These are phyloP conservation scores for Colletotrichum eremochloae DNA, from an alignment of 2,329 filamentous ascomycete species.

Conservation along the genomic window DNA sequence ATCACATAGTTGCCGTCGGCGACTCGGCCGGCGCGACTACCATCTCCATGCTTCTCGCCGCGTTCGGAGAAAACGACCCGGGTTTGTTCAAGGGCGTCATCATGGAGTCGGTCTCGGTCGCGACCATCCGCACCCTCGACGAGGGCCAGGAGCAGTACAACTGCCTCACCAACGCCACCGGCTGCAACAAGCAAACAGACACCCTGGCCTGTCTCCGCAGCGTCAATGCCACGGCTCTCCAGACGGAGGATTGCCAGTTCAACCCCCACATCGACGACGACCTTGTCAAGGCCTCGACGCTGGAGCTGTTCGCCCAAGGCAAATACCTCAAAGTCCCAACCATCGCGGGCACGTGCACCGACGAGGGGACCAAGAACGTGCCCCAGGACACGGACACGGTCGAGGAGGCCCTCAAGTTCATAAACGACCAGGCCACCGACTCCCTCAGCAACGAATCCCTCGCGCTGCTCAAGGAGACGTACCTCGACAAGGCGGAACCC, in stretches of 20 bases:
- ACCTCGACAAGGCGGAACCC: slow-evolving; percentile 52
- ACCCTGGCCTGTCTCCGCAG: slow-evolving; percentile 59
- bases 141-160: slow-evolving; percentile 65
- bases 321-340: slow-evolving; percentile 67
- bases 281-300: slow-evolving; percentile 64
- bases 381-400: slow-evolving; percentile 49
- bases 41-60: slow-evolving; percentile 73
- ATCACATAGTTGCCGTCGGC: slow-evolving; percentile 77
- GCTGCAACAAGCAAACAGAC: slow-evolving; percentile 57
- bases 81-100: slow-evolving; percentile 65
- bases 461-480: slow-evolving; percentile 50
- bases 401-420: slow-evolving; percentile 50
- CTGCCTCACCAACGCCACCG: slow-evolving; percentile 55
- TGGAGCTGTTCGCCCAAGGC: slow-evolving; percentile 61
- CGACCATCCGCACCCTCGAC: slow-evolving; percentile 54
- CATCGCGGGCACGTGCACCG: slow-evolving; percentile 58
- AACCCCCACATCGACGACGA: slow-evolving; percentile 64
- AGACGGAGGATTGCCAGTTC: slow-evolving; percentile 45
- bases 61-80: slow-evolving; percentile 63
- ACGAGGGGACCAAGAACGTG: slow-evolving; percentile 55
- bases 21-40: slow-evolving; percentile 77
- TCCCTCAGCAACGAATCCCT: slow-evolving; percentile 50
- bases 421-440: slow-evolving; percentile 54
- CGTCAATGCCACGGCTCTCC: slow-evolving; percentile 41
- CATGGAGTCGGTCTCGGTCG: slow-evolving; percentile 66